These are phyloP conservation scores for Metschnikowia kofuensis DNA, from an alignment of 805 yeast genomes.

Conservation along the genomic window DNA sequence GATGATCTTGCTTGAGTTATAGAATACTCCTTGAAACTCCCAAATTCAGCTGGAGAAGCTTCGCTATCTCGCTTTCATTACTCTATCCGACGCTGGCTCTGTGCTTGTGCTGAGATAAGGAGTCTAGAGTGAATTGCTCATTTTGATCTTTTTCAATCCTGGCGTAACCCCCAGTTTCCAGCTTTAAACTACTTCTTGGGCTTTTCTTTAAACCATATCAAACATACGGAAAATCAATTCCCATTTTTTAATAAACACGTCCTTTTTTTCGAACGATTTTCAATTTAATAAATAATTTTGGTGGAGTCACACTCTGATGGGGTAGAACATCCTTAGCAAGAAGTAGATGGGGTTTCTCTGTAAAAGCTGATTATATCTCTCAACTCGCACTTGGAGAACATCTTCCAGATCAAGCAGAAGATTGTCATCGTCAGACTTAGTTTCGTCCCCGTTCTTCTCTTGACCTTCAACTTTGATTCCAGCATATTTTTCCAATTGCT, in stretches of 20 bases:
- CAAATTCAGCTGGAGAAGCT: too few species aligned
- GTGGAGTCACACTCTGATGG: constrained; percentile 10
- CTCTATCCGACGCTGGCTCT: neutral
- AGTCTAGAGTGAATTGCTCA: too few species aligned
- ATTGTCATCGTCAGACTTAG: neutral
- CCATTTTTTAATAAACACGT: too few species aligned
- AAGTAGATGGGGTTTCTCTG: constrained; percentile 2
- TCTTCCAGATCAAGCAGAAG: constrained; percentile 1
- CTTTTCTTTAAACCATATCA: too few species aligned
- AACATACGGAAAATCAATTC: too few species aligned
- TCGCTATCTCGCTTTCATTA: too few species aligned
- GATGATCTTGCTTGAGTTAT: too few species aligned
- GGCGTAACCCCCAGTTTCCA: neutral
- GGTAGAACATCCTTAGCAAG: constrained; percentile 16
- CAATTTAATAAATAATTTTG: neutral
- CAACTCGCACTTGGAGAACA: constrained; percentile 7
- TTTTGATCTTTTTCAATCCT: neutral
- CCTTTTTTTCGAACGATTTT: neutral
- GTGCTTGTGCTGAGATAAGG: neutral
- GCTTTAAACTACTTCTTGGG: neutral
- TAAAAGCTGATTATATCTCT: constrained; percentile 14
- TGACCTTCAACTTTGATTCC: neutral
- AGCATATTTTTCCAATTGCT: neutral
- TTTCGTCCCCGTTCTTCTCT: neutral
- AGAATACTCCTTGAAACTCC: too few species aligned